These are phyloP conservation scores for Penicillium sp. DNA, from an alignment of 2,329 filamentous ascomycete species.

Conservation along the genomic window DNA sequence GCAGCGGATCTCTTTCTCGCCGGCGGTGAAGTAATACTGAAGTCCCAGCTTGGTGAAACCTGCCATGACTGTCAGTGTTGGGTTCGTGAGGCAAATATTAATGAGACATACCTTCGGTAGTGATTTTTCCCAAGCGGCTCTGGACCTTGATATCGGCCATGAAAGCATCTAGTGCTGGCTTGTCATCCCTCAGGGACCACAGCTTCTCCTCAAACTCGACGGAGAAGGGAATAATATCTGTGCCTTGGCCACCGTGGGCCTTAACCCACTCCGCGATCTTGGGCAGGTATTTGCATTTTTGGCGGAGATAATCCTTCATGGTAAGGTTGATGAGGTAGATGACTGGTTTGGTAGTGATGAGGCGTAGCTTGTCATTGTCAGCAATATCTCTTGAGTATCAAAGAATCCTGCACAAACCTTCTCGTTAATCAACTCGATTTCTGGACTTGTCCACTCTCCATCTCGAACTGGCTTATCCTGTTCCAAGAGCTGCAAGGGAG, in stretches of 20 bases:
- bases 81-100: not conserved
- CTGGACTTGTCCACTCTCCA: conserved; percentile 5
- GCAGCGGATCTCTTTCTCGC: conserved; percentile 8
- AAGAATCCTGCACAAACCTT: not conserved
- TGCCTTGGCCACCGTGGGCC: conserved; percentile 2
- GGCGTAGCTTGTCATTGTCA: not conserved
- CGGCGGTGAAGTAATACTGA: conserved; percentile 8
- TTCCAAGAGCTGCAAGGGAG: not conserved
- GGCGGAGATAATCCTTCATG: conserved; percentile 8
- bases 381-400: not conserved
- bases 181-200: conserved; percentile 1
- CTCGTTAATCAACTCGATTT: conserved; percentile 10
- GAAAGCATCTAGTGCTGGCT: conserved; percentile 1
- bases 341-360: conserved; percentile 7
- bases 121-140: not conserved
- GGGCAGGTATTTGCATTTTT: conserved; percentile 7
- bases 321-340: conserved; percentile 10
- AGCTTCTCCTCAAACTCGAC: conserved; percentile 10
- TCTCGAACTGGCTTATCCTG: conserved; percentile 8
- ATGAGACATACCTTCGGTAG: not conserved
- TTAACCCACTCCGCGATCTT: conserved; percentile 8
- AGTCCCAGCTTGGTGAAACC: conserved; percentile 7
- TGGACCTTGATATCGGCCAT: not conserved
- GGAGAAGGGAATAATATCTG: conserved; percentile 8
- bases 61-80: not conserved